Conservation (phyloP, 1,139 yeast genomes). For the Sugiyamaella japonica region DNA sequence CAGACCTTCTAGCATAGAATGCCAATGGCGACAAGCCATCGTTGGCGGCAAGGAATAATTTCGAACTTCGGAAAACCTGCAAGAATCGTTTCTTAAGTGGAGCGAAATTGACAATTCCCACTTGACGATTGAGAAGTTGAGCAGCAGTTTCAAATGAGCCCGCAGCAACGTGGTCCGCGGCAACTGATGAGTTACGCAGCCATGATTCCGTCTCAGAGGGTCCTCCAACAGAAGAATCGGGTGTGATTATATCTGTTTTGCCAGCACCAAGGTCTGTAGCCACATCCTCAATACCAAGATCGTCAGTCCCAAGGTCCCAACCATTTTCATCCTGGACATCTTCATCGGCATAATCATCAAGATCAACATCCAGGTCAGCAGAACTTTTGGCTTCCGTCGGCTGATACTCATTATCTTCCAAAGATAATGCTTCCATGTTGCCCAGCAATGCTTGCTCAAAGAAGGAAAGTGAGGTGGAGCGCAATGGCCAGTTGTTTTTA, state of each 20-base stretch:
- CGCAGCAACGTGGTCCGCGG: slow-evolving; percentile 93
- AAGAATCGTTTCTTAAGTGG: slow-evolving; percentile 82
- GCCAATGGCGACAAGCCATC: slow-evolving; percentile 71
- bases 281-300: slow-evolving; percentile 62
- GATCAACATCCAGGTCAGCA: slow-evolving; percentile 27
- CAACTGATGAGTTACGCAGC: slow-evolving; percentile 85
- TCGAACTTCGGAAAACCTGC: slow-evolving; percentile 79
- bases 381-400: slow-evolving; percentile 23
- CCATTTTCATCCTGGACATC: slow-evolving; percentile 42
- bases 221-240: slow-evolving; percentile 43
- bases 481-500: slow-evolving; percentile 76
- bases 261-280: slow-evolving; percentile 52
- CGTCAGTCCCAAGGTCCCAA: slow-evolving; percentile 48
- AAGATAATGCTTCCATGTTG: slow-evolving; percentile 62
- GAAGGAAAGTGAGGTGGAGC: slow-evolving; percentile 68
- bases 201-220: slow-evolving; percentile 73
- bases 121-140: slow-evolving; percentile 82
- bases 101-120: slow-evolving; percentile 81
- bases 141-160: slow-evolving; percentile 98
- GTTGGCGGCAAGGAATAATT: slow-evolving; percentile 71
- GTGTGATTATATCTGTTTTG: slow-evolving; percentile 42
- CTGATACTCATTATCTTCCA: slow-evolving; percentile 41
- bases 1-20: slow-evolving; percentile 65
- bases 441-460: slow-evolving; percentile 85
- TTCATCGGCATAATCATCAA: slow-evolving; percentile 34